Evolutionary conservation across 2,329 filamentous ascomycete species (phyloP), one percentile per base, ranked within the genome.

Genomic region (Stagonosporopsis vannaccii): DNA sequence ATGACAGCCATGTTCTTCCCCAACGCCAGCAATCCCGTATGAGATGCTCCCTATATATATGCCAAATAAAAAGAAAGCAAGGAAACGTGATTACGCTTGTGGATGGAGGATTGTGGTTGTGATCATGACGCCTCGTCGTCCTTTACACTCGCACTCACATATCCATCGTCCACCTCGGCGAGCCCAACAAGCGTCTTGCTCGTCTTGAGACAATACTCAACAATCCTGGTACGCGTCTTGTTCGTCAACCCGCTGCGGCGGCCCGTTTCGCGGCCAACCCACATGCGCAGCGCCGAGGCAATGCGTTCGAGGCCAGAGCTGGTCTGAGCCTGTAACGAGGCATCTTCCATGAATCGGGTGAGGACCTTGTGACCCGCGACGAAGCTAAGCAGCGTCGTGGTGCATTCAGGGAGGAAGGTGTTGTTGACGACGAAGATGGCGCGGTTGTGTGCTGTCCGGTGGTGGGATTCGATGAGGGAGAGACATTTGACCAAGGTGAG

Each of bases 401-500:
- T 72, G 20, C 65, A 62, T 32, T 77, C 73, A 23, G 75, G 67
- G 5, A 81, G 69, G 47, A 72, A 73, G 3, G 76, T 74, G 51
- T 71, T 74, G 53, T 78, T 77, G 55, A 82, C 64, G 4, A 76
- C 71, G 15, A 67, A 69, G 22, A 74, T 65, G 11, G 79, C 79
- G 15, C 76, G 72, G 19, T 66, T 60, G 22, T 73, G 77, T 8
- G 78, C 77, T 22, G 72, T 57, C 2, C 57, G 51, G 19, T 65
- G 64, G 60, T 72, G 69, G 58, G 68, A 78, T 4, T 78, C 77
- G 40, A 82, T 71, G 9, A 86, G 79, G 3, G 80, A 78, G 1
- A 84, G 80, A 53, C 85, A 84, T 73, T 87, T 86, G 11, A 85
- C 84, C 39, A 86, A 79, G 6, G 84, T 84, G 35, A 87, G 80